Evolutionary conservation across 768 basidiomycete genomes (phyloP).

Genomic region (Suillus lakei): DNA sequence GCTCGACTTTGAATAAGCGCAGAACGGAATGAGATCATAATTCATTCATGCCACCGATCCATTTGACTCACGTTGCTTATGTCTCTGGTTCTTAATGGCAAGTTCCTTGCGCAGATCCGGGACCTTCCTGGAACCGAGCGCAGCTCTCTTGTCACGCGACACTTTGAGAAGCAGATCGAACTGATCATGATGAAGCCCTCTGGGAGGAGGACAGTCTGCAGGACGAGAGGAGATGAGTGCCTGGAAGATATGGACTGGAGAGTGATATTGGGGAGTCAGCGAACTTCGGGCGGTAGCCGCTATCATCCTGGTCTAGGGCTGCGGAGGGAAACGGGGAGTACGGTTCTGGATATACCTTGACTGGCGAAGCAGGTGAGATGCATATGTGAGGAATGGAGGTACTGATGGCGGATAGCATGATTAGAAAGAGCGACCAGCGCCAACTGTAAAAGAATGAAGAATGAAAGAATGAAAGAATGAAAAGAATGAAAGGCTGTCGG

Average conservation of each 20-base stretch:
- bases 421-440: conserved; percentile 54
- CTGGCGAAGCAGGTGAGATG: conserved; percentile 70
- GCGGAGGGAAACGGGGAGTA: conserved; percentile 62
- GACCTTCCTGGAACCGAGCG: conserved; percentile 48
- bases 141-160: conserved; percentile 59
- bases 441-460: conserved; percentile 31
- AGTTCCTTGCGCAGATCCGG: conserved; percentile 76
- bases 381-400: conserved; percentile 63
- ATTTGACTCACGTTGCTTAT: conserved; percentile 66
- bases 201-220: conserved; percentile 39
- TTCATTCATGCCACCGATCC: conserved; percentile 5
- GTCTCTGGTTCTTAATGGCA: conserved; percentile 71
- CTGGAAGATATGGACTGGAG: conserved; percentile 43
- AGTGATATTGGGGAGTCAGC: conserved; percentile 57
- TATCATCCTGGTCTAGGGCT: conserved; percentile 42
- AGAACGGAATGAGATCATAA: conserved; percentile 9
- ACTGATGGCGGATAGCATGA: conserved; percentile 23
- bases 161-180: conserved; percentile 69
- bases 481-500: conserved; percentile 37
- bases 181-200: conserved; percentile 64
- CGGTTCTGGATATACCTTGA: conserved; percentile 54
- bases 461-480: conserved; percentile 26
- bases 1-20: conserved; percentile 54
- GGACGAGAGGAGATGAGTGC: conserved; percentile 58
- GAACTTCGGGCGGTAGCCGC: conserved; percentile 61